These are phyloP conservation scores for Allomyces macrogynus DNA, from an alignment of 192 early-diverging fungal genomes.

Conservation along the genomic window DNA sequence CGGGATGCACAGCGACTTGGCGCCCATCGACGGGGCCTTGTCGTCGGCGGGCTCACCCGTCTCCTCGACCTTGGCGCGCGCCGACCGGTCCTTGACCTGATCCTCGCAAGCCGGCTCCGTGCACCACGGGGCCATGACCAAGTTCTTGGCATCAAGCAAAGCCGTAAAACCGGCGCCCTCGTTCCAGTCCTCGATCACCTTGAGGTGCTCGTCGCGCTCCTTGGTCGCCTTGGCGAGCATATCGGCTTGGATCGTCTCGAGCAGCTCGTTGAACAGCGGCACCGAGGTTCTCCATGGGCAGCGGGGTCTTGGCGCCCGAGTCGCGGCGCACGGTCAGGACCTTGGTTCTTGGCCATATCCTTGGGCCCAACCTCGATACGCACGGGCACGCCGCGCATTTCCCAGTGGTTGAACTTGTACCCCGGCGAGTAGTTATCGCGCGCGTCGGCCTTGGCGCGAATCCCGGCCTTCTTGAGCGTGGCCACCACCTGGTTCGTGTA, in stretches of 20 bases:
- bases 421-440: slow-evolving; percentile 77
- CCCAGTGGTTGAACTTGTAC: slow-evolving; percentile 99
- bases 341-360: slow-evolving; percentile 65
- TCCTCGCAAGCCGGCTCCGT: slow-evolving; percentile 80
- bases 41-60: slow-evolving; percentile 71
- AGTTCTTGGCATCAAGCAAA: slow-evolving; percentile 64
- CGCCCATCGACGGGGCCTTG: slow-evolving; percentile 97
- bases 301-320: slow-evolving; percentile 33
- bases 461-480: slow-evolving; percentile 44
- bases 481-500: slow-evolving; percentile 47
- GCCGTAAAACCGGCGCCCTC: slow-evolving; percentile 55
- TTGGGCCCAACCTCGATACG: slow-evolving; percentile 93
- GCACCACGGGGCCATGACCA: slow-evolving; percentile 90
- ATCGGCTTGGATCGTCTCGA: slow-evolving; percentile 64
- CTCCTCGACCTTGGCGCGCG: slow-evolving; percentile 34
- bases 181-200: slow-evolving; percentile 70
- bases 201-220: slow-evolving; percentile 48
- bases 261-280: slow-evolving; percentile 29
- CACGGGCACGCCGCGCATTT: slow-evolving; percentile 86
- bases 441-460: slow-evolving; percentile 58
- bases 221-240: slow-evolving; percentile 75
- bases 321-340: slow-evolving; percentile 67
- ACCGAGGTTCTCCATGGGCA: slow-evolving; percentile 41
- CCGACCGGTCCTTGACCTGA: slow-evolving; percentile 79
- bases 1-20: slow-evolving; percentile 96